Percentiles rank a stretch among this genome's conserved stretches.
Evolutionary conservation across 495 filamentous ascomycete species (phyloP).

Genomic region (Hyaloscypha bicolor): DNA sequence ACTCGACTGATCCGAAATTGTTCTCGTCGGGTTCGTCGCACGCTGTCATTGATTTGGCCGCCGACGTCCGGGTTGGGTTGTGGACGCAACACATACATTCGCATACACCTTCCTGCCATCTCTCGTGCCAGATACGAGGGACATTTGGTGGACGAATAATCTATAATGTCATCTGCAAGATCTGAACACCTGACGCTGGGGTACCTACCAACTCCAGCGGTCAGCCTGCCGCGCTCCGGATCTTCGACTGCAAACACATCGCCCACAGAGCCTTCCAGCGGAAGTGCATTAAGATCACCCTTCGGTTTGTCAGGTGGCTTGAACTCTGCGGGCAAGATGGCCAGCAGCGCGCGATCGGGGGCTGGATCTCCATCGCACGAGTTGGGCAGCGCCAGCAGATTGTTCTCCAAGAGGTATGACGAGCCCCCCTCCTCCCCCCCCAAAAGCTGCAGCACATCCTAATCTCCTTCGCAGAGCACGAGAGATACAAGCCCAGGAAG

Average conservation of each 20-base stretch:
- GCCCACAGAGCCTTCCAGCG: slow-evolving; percentile 77
- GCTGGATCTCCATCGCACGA: slow-evolving; percentile 98
- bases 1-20: slow-evolving; percentile 8
- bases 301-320: slow-evolving; percentile 70
- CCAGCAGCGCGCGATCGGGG: slow-evolving; percentile 78
- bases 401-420: slow-evolving; percentile 91
- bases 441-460: slow-evolving; percentile 17
- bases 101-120: slow-evolving; percentile 29
- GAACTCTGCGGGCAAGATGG: slow-evolving; percentile 65
- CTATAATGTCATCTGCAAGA: slow-evolving; percentile 93
- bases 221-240: slow-evolving; percentile 71
- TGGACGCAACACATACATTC: slow-evolving; percentile 21
- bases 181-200: slow-evolving; percentile 75
- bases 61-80: slow-evolving; percentile 9
- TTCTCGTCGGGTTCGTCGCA: slow-evolving; percentile 6
- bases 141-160: slow-evolving; percentile 52
- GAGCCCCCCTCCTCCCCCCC: not conserved
- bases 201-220: slow-evolving; percentile 61
- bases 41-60: slow-evolving; percentile 5
- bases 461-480: slow-evolving; percentile 63
- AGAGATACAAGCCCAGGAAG: slow-evolving; percentile 96
- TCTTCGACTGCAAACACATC: slow-evolving; percentile 87
- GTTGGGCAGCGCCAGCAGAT: slow-evolving; percentile 63
- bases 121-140: slow-evolving; percentile 31
- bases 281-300: slow-evolving; percentile 69